phyloP scores from a whole-genome alignment of 2,329 filamentous ascomycete species.

The Aspergillus calidoustus region DNA sequence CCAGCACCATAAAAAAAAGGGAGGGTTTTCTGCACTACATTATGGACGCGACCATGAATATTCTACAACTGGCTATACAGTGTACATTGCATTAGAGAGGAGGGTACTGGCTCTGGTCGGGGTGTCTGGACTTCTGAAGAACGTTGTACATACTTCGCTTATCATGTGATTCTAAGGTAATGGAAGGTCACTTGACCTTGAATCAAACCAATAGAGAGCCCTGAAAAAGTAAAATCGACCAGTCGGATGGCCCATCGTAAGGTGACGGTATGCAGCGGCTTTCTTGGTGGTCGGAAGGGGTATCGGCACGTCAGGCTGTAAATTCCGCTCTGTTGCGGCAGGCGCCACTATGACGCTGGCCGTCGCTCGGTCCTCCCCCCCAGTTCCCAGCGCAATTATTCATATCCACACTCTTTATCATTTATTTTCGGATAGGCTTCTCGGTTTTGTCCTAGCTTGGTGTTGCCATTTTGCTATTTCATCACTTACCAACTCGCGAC shows the following conservation, averaged over 20 bases:
- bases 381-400: constrained; percentile 12
- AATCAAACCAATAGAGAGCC: not conserved
- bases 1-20: constrained; percentile 16
- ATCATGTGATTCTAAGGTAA: not conserved
- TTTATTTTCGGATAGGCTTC: not conserved
- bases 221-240: constrained; percentile 13
- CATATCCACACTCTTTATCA: not conserved
- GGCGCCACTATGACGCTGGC: constrained; percentile 21
- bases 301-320: constrained; percentile 42
- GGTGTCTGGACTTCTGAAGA: not conserved
- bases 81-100: constrained; percentile 21
- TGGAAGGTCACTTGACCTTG: constrained; percentile 2
- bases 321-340: constrained; percentile 24
- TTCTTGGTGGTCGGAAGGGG: constrained; percentile 25
- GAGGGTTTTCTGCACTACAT: constrained; percentile 21
- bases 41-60: constrained; percentile 30
- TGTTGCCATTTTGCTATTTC: not conserved
- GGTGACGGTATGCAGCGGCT: constrained; percentile 23
- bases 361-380: constrained; percentile 14
- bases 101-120: not conserved
- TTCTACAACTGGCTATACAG: constrained; percentile 14
- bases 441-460: not conserved
- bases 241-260: constrained; percentile 28
- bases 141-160: not conserved
- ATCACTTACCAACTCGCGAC: not conserved